phyloP scores from a whole-genome alignment of 164 flowering plant species.

The Magnolia officinalis region DNA sequence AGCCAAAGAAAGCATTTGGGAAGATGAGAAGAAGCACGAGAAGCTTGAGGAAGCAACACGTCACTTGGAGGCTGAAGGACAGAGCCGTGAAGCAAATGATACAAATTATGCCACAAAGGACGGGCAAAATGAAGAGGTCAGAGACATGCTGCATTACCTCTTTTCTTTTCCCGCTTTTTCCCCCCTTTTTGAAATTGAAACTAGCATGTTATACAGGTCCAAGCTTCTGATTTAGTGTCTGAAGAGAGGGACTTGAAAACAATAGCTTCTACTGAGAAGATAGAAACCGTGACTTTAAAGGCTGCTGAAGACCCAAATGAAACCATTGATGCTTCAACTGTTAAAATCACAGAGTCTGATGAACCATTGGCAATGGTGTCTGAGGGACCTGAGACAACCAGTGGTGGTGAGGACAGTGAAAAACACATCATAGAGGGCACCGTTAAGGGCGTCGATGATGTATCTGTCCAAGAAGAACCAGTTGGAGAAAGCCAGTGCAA shows the following conservation, averaged over 20 bases:
- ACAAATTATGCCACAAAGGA: not conserved
- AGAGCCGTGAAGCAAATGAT: constrained; percentile 1
- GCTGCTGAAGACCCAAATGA: constrained; percentile 14
- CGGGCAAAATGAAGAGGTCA: not conserved
- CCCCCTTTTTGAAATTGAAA: no score
- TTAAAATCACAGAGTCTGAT: constrained; percentile 14
- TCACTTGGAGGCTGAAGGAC: not conserved
- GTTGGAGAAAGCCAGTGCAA: not conserved
- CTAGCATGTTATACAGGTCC: constrained; percentile 14
- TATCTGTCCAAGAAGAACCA: not conserved
- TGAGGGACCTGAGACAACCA: not conserved
- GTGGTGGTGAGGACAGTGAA: not conserved
- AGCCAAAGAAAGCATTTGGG: not conserved
- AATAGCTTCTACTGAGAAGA: constrained; percentile 12
- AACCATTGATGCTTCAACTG: constrained; percentile 1
- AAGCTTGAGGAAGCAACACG: constrained; percentile 7
- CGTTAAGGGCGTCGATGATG: not conserved
- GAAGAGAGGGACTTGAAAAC: constrained; percentile 7
- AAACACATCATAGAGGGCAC: not conserved
- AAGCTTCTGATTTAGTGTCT: constrained; percentile 9
- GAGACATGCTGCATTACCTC: not conserved
- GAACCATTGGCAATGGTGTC: not conserved
- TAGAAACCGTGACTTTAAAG: constrained; percentile 6
- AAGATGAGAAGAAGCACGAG: not conserved
- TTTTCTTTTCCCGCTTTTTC: not conserved